A percentile compares a stretch with the other conserved stretches of the same genome.
These are phyloP conservation scores for Perkinsus marinus DNA, from an alignment of 169 alveolate genomes.

Conservation along the genomic window DNA sequence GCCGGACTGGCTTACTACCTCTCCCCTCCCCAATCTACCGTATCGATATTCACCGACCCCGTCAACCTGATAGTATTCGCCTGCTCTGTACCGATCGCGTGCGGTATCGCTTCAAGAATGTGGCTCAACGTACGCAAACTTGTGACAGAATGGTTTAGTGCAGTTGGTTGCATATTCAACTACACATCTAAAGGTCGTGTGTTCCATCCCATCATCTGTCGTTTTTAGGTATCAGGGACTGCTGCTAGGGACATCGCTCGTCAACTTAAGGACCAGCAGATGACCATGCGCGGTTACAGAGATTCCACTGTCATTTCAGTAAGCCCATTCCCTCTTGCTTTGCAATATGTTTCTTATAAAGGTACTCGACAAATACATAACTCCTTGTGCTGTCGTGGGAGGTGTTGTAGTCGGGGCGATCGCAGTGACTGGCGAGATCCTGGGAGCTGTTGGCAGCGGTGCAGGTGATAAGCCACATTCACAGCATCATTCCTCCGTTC, in stretches of 20 bases:
- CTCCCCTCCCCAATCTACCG: neutral
- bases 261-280: conserved; percentile 2
- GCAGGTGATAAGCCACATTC: neutral
- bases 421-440: neutral
- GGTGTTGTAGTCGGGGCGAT: neutral
- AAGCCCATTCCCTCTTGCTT: neutral
- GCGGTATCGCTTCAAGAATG: neutral
- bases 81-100: neutral
- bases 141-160: too few relatives aligned
- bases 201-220: neutral
- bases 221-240: neutral
- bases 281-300: conserved; percentile 61
- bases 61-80: neutral
- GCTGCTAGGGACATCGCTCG: neutral
- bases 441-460: neutral
- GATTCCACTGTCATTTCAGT: conserved; percentile 42
- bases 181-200: neutral
- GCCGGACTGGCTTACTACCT: neutral
- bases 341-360: neutral
- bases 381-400: neutral
- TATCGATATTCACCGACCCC: neutral
- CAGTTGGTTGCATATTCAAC: too few relatives aligned
- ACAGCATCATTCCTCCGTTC: neutral
- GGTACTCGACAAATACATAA: neutral
- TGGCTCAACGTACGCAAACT: neutral